A percentile compares a stretch with the other conserved stretches of the same genome.
Evolutionary conservation across 1,139 yeast genomes (phyloP).

Genomic region (Blastobotrys illinoisensis): DNA sequence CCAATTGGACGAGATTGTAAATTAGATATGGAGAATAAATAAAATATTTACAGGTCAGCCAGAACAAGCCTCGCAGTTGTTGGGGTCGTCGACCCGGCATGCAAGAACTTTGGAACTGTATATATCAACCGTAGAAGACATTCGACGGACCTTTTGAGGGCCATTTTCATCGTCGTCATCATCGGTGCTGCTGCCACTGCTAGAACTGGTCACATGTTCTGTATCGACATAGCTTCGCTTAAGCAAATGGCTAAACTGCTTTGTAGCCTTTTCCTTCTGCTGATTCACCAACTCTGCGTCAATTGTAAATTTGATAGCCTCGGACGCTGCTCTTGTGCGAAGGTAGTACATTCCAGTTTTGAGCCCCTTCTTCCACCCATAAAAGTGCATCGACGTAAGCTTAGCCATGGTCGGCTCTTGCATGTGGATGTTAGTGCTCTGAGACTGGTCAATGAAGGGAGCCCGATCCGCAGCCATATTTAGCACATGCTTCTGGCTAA

Average conservation of each 20-base stretch:
- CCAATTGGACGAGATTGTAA: background rate
- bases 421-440: constrained; percentile 72
- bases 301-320: constrained; percentile 78
- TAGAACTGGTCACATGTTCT: background rate
- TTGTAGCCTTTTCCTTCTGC: background rate
- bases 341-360: constrained; percentile 91
- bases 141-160: background rate
- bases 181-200: background rate
- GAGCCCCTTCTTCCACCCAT: constrained; percentile 84
- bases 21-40: background rate
- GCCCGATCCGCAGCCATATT: constrained; percentile 89
- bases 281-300: constrained; percentile 36
- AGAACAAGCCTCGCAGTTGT: constrained; percentile 9
- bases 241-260: background rate
- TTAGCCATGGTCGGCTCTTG: constrained; percentile 73
- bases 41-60: constrained; percentile 1
- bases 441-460: constrained; percentile 85
- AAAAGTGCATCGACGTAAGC: constrained; percentile 81
- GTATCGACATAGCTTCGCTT: background rate
- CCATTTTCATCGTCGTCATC: background rate
- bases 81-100: background rate
- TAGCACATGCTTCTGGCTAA: constrained; percentile 66
- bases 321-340: constrained; percentile 85
- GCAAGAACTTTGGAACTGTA: background rate
- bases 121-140: background rate